Conservation (phyloP, 768 basidiomycete species). For the Phaffia australis region DNA sequence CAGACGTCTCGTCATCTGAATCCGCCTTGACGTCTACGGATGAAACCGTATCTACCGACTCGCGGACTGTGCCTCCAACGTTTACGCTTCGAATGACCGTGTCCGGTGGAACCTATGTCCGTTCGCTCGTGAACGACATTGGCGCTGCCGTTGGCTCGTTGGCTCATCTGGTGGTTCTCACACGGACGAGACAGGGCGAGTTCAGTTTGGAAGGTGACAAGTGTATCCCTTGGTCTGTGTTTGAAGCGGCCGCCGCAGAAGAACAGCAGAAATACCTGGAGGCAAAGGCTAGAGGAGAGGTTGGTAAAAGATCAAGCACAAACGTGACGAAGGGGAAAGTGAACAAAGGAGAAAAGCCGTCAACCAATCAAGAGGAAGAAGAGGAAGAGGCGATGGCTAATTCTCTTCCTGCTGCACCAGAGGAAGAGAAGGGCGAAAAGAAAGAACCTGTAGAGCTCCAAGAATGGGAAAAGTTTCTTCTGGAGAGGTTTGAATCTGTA, state of each 20-base stretch:
- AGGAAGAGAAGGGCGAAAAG: too few species aligned
- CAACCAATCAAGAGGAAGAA: slow-evolving; percentile 19
- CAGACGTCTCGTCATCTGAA: background rate
- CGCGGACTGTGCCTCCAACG: slow-evolving; percentile 48
- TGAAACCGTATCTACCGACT: background rate
- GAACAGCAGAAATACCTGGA: slow-evolving; percentile 14
- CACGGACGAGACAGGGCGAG: slow-evolving; percentile 75
- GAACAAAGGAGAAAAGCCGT: slow-evolving; percentile 51
- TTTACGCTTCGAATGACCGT: slow-evolving; percentile 88
- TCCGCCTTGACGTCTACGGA: background rate
- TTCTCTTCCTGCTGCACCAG: too few species aligned
- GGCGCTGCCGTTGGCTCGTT: slow-evolving; percentile 71
- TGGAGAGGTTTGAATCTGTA: too few species aligned
- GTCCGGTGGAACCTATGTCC: slow-evolving; percentile 92
- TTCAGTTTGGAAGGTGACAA: slow-evolving; percentile 40
- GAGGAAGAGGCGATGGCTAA: slow-evolving; percentile 26
- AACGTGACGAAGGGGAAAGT: slow-evolving; percentile 53
- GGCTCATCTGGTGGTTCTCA: slow-evolving; percentile 85
- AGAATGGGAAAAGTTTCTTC: too few species aligned
- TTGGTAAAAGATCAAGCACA: slow-evolving; percentile 26
- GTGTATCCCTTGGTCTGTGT: slow-evolving; percentile 28
- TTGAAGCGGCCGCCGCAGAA: slow-evolving; percentile 21
- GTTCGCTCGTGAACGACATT: slow-evolving; percentile 88
- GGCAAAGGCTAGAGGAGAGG: background rate
- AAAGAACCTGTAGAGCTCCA: too few species aligned